Base-by-base conservation (phyloP, 139 green algal genomes). In the Chlorella sp. region DNA sequence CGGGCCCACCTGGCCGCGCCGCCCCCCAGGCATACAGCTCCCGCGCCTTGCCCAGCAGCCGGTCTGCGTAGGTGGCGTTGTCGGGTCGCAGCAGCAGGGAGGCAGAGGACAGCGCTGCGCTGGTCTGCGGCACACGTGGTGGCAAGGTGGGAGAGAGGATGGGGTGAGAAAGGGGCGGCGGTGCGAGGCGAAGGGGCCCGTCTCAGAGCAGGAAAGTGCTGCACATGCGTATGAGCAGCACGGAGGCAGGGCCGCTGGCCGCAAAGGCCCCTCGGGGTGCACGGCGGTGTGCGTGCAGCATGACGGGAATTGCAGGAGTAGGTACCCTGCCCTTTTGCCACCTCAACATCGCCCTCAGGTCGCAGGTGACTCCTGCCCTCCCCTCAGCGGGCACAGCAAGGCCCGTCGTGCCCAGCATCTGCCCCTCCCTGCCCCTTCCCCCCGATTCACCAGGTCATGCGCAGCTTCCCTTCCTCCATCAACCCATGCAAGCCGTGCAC, bases 11-110 rank as follows among this genome's bases (percentile, higher is more conserved):
- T 19, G 77, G 60, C 42, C 85, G 92, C 12, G 42, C 57, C 18
- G 89, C 85, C 0, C 61, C 94, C 84, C 88, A 95, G n/a, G 78
- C 39, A 82, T 93, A 96, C 4, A 96, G 68, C 66, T 93, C 57
- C 42, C 87, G 76, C 3, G 94, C 94, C 39, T 93, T 83, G 12
- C 71, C 22, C 14, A 96, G 64, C 64, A 96, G 89, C 3, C 40
- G 36, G 34, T 71, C 36, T 14, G 91, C 89, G 76, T 95, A 95
- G 42, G 66, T 79, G 19, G 39, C 60, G 48, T 92, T 84, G 77
- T 34, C n/a, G 12, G 66, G 30, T 1, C 71, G 34, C 36, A 86
- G 77, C 34, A 92, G 84, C 34, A 91, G 37, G 60, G 76, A 83
- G 53, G 90, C 66, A 0, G 90, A 88, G 7, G 90, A 30, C 85